Base-by-base conservation (phyloP, 305 asterid genomes). In the Salvia sclarea region DNA sequence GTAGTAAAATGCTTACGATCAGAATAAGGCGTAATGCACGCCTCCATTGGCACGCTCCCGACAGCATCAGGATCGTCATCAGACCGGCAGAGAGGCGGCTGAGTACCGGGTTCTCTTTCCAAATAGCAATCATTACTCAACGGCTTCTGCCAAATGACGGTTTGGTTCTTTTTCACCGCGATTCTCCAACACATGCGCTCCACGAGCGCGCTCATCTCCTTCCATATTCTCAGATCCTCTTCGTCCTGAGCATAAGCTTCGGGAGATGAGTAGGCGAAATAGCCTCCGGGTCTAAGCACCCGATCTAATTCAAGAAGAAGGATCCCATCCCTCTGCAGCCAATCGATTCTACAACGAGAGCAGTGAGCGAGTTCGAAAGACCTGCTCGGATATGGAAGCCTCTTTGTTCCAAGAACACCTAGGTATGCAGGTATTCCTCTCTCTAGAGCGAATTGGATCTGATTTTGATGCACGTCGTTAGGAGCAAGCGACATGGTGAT, bases 211-310 rank as follows among this genome's bases (percentile, higher is more conserved):
- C 94, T 87, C 95, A 92, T 89, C 80, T 78, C 73, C 80, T 44
- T 82, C 96, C 98, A 89, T 78, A 92, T 89, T 81, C 90, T 89
- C 31, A 80, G 82, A 82, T 92, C 92, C 81, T 89, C 98, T 73
- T 87, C 98, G 43, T 92, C 96, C 81, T 87, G 96, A 38, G 98
- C 96, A 78, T 92, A 92, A 49, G 96, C 96, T 82, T 92, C 98
- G 0, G 98, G 97, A 5, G 97, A 90, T 10, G 95, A 88, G 79
- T 86, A 90, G 43, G 90, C 91, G 76, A 90, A 90, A 79, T 90
- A 90, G 76, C 97, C 97, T 75, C 97, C 97, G 9, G 95, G 96
- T 81, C 96, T 83, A 63, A 92, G 95, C 69, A 92, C 43, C 81
- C 98, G 79, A 75, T 92, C 98, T 82, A 92, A 80, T 81, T 92